A percentile compares a stretch with the other conserved stretches of the same genome.
Evolutionary conservation across 2,329 filamentous ascomycete species (phyloP).

Genomic region (Alternaria metachromatica): DNA sequence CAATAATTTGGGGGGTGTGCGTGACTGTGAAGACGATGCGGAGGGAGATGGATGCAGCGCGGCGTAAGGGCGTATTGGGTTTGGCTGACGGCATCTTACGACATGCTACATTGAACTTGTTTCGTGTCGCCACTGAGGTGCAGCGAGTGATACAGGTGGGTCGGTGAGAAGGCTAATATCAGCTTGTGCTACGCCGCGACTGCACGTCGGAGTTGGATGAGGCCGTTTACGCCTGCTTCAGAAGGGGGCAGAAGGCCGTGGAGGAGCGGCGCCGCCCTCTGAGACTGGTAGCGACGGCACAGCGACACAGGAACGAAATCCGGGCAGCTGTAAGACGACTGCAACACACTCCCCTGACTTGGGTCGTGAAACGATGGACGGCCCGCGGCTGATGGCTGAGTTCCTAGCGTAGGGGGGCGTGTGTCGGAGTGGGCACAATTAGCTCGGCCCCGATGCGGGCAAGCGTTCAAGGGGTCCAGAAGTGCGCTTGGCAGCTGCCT

Average conservation of each 20-base stretch:
- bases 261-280: not conserved
- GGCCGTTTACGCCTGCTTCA: not conserved
- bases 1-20: conserved; percentile 23
- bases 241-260: not conserved
- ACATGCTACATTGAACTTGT: conserved; percentile 31
- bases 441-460: conserved; percentile 11
- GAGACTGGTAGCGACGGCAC: conserved; percentile 8
- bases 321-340: conserved; percentile 18
- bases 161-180: conserved; percentile 20
- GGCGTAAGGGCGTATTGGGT: conserved; percentile 27
- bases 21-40: conserved; percentile 22
- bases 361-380: conserved; percentile 34
- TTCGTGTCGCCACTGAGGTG: conserved; percentile 38
- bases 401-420: conserved; percentile 23
- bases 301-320: conserved; percentile 8
- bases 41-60: conserved; percentile 19
- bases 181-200: conserved; percentile 16
- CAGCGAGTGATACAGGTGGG: conserved; percentile 34
- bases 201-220: conserved; percentile 17
- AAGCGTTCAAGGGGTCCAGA: conserved; percentile 26
- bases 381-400: conserved; percentile 29
- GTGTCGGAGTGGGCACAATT: conserved; percentile 10
- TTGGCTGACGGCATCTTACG: conserved; percentile 37
- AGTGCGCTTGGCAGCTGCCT: conserved; percentile 29
- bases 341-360: conserved; percentile 24